Conservation (phyloP, 441 rosid genomes). For the Populus hybrid region DNA sequence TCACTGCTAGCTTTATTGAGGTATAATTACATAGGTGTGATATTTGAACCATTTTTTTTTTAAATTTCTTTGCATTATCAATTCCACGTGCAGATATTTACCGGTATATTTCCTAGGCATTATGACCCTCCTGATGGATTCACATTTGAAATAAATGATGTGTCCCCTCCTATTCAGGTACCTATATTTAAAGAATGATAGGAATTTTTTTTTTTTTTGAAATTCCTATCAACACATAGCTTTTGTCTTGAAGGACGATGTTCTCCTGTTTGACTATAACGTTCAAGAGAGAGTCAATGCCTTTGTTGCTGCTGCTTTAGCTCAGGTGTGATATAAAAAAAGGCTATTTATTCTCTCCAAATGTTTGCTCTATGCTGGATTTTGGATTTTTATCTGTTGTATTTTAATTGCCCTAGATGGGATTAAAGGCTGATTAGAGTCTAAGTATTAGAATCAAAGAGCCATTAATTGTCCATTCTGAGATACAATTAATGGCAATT, state of each 20-base stretch:
- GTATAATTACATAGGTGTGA: background rate
- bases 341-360: conserved; percentile 4
- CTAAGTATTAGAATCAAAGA: background rate
- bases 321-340: conserved; percentile 55
- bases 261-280: conserved; percentile 80
- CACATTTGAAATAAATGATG: conserved; percentile 81
- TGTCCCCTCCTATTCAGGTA: conserved; percentile 86
- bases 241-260: conserved; percentile 58
- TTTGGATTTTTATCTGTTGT: background rate
- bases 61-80: conserved; percentile 6
- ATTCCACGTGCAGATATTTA: conserved; percentile 64
- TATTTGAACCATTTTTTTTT: background rate
- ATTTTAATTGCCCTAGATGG: background rate
- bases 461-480: conserved; percentile 1
- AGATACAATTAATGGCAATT: conserved; percentile 5
- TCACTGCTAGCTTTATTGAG: background rate
- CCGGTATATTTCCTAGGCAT: conserved; percentile 86
- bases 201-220: conserved; percentile 9
- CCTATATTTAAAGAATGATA: conserved; percentile 11
- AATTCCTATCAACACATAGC: conserved; percentile 24
- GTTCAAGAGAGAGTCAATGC: conserved; percentile 79
- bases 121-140: conserved; percentile 94
- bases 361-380: background rate
- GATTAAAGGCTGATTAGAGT: background rate
- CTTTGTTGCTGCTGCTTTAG: conserved; percentile 81